Base-by-base conservation (phyloP, 2,329 filamentous ascomycete species). In the Colletotrichum scovillei region DNA sequence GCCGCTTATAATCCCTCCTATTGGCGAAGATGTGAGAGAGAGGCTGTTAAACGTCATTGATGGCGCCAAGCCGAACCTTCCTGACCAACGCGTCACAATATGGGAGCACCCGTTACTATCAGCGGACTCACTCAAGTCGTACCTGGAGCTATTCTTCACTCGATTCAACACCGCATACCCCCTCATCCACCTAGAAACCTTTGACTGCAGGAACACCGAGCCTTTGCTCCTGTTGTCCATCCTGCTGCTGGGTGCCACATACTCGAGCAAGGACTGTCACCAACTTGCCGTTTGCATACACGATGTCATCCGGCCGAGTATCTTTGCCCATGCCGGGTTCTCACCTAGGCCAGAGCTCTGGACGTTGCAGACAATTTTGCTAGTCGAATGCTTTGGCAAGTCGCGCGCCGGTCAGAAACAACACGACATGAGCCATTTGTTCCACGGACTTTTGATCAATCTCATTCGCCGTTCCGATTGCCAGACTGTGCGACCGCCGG, bases 381-480 rank as follows among this genome's bases (percentile, higher is more conserved):
- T 92, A 0, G 89, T 92, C 0, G 90, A 92, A 74, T 92, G 90
- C 75, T 92, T 92, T 68, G 90, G 90, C 3, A 92, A 92, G 78
- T 90, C 88, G 49, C 82, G 90, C 67, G 90, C 90, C 0, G 90
- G 90, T 0, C 89, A 90, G 74, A 89, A 89, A 62, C 90, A 92
- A 76, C 88, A 91, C 72, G 90, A 92, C 30, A 90, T 90, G 84
- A 88, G 88, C 4, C 90, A 92, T 76, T 79, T 92, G 0, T 92
- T 77, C 79, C 83, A 81, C 72, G 79, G 83, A 12, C 73, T 85
- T 42, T 72, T 82, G 35, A 79, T 85, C 67, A 80, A 86, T 74
- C 77, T 85, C 22, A 80, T 85, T 35, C 76, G 83, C 3, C 76
- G 81, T 57, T 79, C 82, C 8, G 79, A 81, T 70, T 82, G 81